phyloP scores from a whole-genome alignment of 2,329 filamentous ascomycete genomes.

The Xylaria hypoxylon region DNA sequence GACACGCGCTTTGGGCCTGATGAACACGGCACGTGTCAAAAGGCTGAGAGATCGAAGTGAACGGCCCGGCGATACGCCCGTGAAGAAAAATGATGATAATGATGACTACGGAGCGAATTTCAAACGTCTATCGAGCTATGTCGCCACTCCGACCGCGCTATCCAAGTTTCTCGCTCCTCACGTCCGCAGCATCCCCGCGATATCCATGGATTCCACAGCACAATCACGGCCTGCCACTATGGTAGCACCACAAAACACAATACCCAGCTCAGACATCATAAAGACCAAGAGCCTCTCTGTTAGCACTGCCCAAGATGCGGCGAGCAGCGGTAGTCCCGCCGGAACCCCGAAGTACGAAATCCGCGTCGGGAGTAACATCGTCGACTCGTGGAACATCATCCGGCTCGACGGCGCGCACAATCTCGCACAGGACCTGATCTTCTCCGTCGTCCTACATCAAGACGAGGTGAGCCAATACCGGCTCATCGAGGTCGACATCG shows the following conservation, averaged over 20 bases:
- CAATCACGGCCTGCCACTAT: not conserved
- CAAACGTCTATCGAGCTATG: conserved; percentile 1
- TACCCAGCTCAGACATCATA: not conserved
- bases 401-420: conserved; percentile 5
- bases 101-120: conserved; percentile 20
- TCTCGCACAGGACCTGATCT: conserved; percentile 20
- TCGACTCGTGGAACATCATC: conserved; percentile 11
- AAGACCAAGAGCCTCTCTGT: not conserved
- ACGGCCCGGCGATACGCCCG: not conserved
- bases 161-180: conserved; percentile 8
- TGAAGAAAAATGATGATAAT: conserved; percentile 15
- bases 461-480: conserved; percentile 17
- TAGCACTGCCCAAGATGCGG: not conserved
- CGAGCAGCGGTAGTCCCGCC: not conserved
- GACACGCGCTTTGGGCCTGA: not conserved
- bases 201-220: not conserved
- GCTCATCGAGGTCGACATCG: conserved; percentile 10
- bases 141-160: not conserved
- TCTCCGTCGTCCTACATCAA: conserved; percentile 13
- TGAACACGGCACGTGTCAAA: not conserved
- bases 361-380: not conserved
- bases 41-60: not conserved
- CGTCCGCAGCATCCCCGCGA: not conserved
- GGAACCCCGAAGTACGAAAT: conserved; percentile 3
- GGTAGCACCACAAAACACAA: conserved; percentile 1